Percentiles rank a stretch among this genome's conserved stretches.
Conservation (phyloP, 345 rosid species). For the Sapria himalayana region DNA sequence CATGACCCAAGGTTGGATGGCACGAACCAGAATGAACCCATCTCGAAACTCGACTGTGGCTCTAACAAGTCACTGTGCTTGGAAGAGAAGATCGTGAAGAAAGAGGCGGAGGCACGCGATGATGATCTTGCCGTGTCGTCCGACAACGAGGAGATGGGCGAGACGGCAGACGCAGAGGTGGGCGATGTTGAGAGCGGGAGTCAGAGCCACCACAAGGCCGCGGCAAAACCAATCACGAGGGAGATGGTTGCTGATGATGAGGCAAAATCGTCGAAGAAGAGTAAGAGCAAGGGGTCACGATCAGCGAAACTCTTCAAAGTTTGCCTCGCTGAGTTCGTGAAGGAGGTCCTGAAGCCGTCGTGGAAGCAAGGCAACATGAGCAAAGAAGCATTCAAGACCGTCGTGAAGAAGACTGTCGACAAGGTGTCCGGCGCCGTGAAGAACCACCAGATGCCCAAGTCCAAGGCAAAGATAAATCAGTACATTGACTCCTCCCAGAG, state of each 20-base stretch:
- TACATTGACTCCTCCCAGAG: conserved; percentile 50
- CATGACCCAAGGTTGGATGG: conserved; percentile 23
- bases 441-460: conserved; percentile 54
- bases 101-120: conserved; percentile 20
- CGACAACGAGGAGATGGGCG: conserved; percentile 48
- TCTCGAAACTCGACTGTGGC: conserved; percentile 19
- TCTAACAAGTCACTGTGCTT: conserved; percentile 35
- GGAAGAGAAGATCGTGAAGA: conserved; percentile 31
- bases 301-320: conserved; percentile 54
- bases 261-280: conserved; percentile 29
- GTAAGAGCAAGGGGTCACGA: conserved; percentile 40
- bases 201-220: conserved; percentile 19
- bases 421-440: conserved; percentile 73
- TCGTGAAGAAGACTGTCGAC: conserved; percentile 78
- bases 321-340: conserved; percentile 70
- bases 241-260: conserved; percentile 43
- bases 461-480: conserved; percentile 57
- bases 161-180: conserved; percentile 43
- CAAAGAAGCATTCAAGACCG: conserved; percentile 82
- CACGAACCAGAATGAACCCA: conserved; percentile 14
- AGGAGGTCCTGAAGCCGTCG: conserved; percentile 72
- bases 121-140: conserved; percentile 14
- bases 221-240: conserved; percentile 10
- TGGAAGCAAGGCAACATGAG: conserved; percentile 95
- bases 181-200: conserved; percentile 41